These are phyloP conservation scores for Panellus pusillus DNA, from an alignment of 768 basidiomycete genomes.

Conservation along the genomic window DNA sequence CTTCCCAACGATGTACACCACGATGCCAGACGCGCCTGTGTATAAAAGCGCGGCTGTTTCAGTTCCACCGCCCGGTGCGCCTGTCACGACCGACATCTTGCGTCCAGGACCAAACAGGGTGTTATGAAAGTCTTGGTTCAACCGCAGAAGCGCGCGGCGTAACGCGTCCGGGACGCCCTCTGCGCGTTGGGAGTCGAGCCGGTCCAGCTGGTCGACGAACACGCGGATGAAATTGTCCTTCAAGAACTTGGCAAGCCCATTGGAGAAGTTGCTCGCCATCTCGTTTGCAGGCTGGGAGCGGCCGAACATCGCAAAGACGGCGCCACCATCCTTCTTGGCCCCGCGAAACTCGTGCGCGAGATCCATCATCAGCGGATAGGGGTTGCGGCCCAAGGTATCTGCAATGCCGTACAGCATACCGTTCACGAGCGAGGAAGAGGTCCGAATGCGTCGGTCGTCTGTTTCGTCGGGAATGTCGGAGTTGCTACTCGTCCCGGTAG, in stretches of 20 bases:
- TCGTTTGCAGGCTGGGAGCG: conserved; percentile 52
- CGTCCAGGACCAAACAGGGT: conserved; percentile 53
- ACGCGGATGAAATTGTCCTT: conserved; percentile 74
- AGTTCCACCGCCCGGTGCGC: conserved; percentile 43
- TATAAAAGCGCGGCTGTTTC: conserved; percentile 31
- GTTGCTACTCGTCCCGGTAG: conserved; percentile 48
- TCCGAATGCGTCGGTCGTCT: conserved; percentile 88
- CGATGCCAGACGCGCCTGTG: conserved; percentile 78
- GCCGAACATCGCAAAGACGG: conserved; percentile 96
- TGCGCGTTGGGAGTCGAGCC: conserved; percentile 42
- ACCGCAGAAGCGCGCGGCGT: conserved; percentile 80
- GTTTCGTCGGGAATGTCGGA: conserved; percentile 78
- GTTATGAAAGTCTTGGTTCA: conserved; percentile 83
- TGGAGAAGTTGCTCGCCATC: conserved; percentile 52
- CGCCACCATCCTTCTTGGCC: conserved; percentile 57
- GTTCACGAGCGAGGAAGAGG: conserved; percentile 84
- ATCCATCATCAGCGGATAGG: conserved; percentile 87
- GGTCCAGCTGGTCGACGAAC: conserved; percentile 59
- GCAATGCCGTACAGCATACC: conserved; percentile 96
- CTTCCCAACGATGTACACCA: conserved; percentile 79
- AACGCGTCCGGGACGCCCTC: conserved; percentile 76
- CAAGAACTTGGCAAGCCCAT: conserved; percentile 79
- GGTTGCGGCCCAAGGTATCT: conserved; percentile 80
- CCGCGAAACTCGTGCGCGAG: conserved; percentile 86
- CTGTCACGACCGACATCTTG: conserved; percentile 55